Percentiles rank a stretch among this genome's conserved stretches.
These are phyloP conservation scores for Cicer judaicum DNA, from an alignment of 306 rosid species.

Conservation along the genomic window DNA sequence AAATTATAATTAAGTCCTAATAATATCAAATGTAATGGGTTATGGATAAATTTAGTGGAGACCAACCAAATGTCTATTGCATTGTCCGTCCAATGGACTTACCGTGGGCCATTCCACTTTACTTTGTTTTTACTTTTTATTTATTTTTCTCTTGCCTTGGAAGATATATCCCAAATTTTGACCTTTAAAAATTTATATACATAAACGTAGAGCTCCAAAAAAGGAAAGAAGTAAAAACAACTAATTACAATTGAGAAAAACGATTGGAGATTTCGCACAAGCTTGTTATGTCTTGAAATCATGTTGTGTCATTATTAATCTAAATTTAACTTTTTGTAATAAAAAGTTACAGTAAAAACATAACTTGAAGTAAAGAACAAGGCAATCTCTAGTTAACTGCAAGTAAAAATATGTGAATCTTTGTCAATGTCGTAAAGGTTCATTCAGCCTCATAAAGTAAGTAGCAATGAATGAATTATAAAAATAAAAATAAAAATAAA, in stretches of 20 bases:
- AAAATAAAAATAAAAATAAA: too few species aligned
- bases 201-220: neutral
- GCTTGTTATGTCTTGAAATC: too few species aligned
- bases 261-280: too few species aligned
- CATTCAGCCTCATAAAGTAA: neutral
- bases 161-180: slow-evolving; percentile 1
- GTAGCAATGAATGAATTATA: too few species aligned
- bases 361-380: slow-evolving; percentile 4
- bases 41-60: neutral
- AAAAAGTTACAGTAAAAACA: neutral
- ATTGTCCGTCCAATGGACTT: slow-evolving; percentile 9
- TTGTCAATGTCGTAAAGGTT: slow-evolving; percentile 23
- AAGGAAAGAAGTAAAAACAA: neutral
- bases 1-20: too few species aligned
- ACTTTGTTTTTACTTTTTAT: slow-evolving; percentile 12
- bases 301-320: too few species aligned
- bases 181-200: neutral
- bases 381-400: slow-evolving; percentile 3
- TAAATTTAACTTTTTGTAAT: too few species aligned
- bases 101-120: slow-evolving; percentile 34
- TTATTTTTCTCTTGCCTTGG: slow-evolving; percentile 19
- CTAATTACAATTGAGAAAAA: too few species aligned
- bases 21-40: too few species aligned
- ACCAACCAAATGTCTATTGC: slow-evolving; percentile 17
- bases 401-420: neutral